phyloP scores from a whole-genome alignment of 2,329 filamentous ascomycete genomes.

The Xylariales sp. region DNA sequence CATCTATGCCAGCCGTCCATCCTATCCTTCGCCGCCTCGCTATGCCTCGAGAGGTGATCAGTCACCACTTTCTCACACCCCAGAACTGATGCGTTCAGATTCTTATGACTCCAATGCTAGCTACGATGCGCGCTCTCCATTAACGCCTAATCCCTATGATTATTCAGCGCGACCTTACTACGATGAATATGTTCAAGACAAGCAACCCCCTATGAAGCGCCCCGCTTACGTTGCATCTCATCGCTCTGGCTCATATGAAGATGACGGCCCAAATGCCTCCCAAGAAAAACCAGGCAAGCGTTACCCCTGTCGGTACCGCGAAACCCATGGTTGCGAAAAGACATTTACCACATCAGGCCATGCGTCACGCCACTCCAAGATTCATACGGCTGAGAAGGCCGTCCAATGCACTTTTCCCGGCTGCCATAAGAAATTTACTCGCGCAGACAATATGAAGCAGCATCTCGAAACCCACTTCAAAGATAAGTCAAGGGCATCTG shows the following conservation, averaged over 20 bases:
- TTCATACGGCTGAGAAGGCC: conserved; percentile 84
- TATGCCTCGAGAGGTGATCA: conserved; percentile 53
- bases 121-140: conserved; percentile 64
- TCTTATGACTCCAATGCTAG: conserved; percentile 71
- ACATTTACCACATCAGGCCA: conserved; percentile 88
- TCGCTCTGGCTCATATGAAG: conserved; percentile 64
- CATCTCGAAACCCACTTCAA: conserved; percentile 82
- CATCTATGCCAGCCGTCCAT: conserved; percentile 49
- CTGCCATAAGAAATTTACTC: conserved; percentile 83
- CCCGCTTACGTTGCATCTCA: conserved; percentile 57
- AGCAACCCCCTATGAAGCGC: conserved; percentile 54
- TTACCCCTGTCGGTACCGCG: conserved; percentile 79
- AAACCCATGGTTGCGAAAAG: conserved; percentile 78
- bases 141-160: conserved; percentile 64
- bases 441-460: conserved; percentile 89
- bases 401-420: conserved; percentile 74
- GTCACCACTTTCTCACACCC: conserved; percentile 63
- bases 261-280: conserved; percentile 58
- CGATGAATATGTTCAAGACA: conserved; percentile 51
- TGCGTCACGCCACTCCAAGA: conserved; percentile 86
- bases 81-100: conserved; percentile 68
- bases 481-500: conserved; percentile 63
- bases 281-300: conserved; percentile 69
- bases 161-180: conserved; percentile 54
- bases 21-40: conserved; percentile 53